Evolutionary conservation across 2,329 filamentous ascomycete species (phyloP).

Genomic region (Ophiostoma quercus): DNA sequence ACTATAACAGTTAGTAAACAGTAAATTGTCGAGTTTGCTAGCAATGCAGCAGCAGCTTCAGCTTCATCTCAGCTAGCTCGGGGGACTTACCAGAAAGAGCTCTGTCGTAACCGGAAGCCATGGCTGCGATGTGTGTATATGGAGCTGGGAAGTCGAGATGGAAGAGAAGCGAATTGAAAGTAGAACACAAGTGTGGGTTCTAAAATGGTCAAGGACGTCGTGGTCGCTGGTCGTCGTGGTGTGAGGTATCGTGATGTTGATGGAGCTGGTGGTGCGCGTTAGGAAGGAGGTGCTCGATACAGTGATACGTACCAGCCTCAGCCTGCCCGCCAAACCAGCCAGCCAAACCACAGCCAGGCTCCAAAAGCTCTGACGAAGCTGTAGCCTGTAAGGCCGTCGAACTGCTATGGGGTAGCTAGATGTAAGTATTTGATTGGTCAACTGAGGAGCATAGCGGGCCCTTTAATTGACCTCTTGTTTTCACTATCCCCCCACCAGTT

Average conservation of each 20-base stretch:
- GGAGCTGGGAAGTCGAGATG: neutral
- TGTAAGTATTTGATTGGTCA: neutral
- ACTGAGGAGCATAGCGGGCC: neutral
- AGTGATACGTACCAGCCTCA: constrained; percentile 16
- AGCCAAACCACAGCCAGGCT: constrained; percentile 23
- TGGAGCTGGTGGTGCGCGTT: constrained; percentile 19
- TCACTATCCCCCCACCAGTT: neutral
- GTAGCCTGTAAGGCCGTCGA: constrained; percentile 13
- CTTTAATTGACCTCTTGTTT: neutral
- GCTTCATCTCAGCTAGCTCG: neutral
- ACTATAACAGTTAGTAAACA: constrained; percentile 42
- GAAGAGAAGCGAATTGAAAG: neutral
- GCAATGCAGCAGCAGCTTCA: neutral
- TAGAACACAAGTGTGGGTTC: neutral
- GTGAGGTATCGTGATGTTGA: constrained; percentile 16
- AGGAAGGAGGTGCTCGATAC: constrained; percentile 19
- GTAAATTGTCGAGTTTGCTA: no score
- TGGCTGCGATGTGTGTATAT: constrained; percentile 31
- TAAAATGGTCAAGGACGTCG: neutral
- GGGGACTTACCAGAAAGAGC: constrained; percentile 80
- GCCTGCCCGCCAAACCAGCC: constrained; percentile 9
- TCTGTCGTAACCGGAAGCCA: constrained; percentile 98
- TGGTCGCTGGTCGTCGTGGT: constrained; percentile 4
- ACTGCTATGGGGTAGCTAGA: neutral
- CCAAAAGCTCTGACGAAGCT: constrained; percentile 30